These are phyloP conservation scores for Candida tibetensis DNA, from an alignment of 805 yeast species.

Conservation along the genomic window DNA sequence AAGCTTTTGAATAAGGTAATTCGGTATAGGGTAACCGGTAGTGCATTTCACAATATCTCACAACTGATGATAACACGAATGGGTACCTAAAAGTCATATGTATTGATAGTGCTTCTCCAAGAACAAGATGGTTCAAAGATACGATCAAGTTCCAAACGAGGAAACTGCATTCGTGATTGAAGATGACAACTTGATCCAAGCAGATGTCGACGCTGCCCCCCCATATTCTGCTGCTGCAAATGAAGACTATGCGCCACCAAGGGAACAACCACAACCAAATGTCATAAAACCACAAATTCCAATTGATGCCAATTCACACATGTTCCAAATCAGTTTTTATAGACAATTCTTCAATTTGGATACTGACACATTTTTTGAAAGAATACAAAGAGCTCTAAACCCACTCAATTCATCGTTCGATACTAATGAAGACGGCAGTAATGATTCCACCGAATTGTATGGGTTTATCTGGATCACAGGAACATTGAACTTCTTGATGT, in stretches of 20 bases:
- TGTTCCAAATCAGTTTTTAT: slow-evolving; percentile 58
- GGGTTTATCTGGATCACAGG: slow-evolving; percentile 92
- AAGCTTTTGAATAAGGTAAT: too few relatives aligned
- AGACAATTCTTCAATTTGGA: slow-evolving; percentile 67
- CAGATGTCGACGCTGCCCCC: slow-evolving; percentile 13
- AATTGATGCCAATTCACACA: slow-evolving; percentile 28
- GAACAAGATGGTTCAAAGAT: slow-evolving; percentile 5
- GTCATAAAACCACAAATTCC: slow-evolving; percentile 28
- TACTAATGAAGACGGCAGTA: slow-evolving; percentile 29
- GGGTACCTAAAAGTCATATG: too few relatives aligned
- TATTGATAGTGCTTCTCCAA: too few relatives aligned
- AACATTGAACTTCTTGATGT: slow-evolving; percentile 69
- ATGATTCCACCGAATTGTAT: slow-evolving; percentile 60
- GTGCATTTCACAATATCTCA: too few relatives aligned
- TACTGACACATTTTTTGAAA: slow-evolving; percentile 55
- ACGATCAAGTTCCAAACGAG: slow-evolving; percentile 2
- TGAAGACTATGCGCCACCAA: neutral
- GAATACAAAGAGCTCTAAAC: slow-evolving; percentile 56
- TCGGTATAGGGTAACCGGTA: too few relatives aligned
- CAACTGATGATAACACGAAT: too few relatives aligned
- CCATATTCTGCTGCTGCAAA: slow-evolving; percentile 9
- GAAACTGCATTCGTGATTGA: slow-evolving; percentile 10
- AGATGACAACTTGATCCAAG: slow-evolving; percentile 18
- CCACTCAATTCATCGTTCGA: slow-evolving; percentile 40
- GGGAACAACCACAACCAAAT: slow-evolving; percentile 11